Conservation (phyloP, 2,329 filamentous ascomycete species). For the Tolypocladium capitatum region DNA sequence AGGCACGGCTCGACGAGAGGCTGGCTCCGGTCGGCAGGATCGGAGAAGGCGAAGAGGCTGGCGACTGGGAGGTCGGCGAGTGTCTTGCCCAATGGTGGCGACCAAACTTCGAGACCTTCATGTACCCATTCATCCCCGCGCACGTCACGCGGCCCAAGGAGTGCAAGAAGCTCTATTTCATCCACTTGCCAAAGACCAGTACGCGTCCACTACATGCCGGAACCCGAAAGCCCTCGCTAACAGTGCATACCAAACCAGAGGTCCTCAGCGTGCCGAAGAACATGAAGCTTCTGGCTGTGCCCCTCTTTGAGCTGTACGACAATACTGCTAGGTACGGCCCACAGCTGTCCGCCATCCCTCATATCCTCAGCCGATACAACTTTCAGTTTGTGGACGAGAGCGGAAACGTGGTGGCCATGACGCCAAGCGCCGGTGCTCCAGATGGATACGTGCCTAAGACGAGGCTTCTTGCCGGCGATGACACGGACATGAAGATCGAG, state of each 20-base stretch:
- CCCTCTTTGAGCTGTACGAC: slow-evolving; percentile 94
- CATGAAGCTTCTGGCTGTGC: slow-evolving; percentile 96
- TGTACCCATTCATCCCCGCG: slow-evolving; percentile 96
- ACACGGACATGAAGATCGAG: slow-evolving; percentile 51
- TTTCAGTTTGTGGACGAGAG: slow-evolving; percentile 96
- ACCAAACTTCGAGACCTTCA: slow-evolving; percentile 98
- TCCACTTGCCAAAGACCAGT: slow-evolving; percentile 88
- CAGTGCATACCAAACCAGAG: slow-evolving; percentile 38
- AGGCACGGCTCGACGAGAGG: slow-evolving; percentile 79
- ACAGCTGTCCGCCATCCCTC: slow-evolving; percentile 90
- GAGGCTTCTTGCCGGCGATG: slow-evolving; percentile 51
- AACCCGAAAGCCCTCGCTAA: not conserved
- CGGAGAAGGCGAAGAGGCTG: slow-evolving; percentile 72
- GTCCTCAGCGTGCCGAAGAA: slow-evolving; percentile 96
- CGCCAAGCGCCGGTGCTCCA: slow-evolving; percentile 54
- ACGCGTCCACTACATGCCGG: slow-evolving; percentile 18
- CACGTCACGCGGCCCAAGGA: slow-evolving; percentile 96
- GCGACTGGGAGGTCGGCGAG: slow-evolving; percentile 86
- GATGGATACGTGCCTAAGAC: slow-evolving; percentile 48
- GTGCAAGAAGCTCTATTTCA: slow-evolving; percentile 98
- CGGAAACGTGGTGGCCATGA: slow-evolving; percentile 73
- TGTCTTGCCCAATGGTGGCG: slow-evolving; percentile 97
- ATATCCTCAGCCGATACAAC: slow-evolving; percentile 87
- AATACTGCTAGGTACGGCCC: slow-evolving; percentile 92
- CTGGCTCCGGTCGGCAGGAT: slow-evolving; percentile 82